phyloP scores from a whole-genome alignment of 75 land plant genomes.

The Cunninghamia lanceolata region DNA sequence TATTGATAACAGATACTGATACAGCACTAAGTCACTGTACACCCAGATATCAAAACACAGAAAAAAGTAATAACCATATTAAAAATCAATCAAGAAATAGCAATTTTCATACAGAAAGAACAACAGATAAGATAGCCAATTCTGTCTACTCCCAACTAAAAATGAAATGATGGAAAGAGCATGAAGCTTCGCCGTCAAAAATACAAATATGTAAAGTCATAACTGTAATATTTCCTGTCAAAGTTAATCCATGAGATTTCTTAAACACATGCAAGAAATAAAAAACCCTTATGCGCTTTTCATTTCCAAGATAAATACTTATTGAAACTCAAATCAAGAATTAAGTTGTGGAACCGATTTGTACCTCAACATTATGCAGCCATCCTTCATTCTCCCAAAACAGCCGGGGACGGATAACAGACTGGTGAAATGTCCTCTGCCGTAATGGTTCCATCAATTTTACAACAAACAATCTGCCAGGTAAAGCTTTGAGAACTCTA shows the following conservation, averaged over 20 bases:
- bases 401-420: slow-evolving; percentile 20
- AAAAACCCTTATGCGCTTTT: background rate
- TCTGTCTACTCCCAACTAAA: background rate
- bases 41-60: background rate
- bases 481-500: slow-evolving; percentile 14
- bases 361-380: slow-evolving; percentile 42
- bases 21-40: background rate
- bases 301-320: background rate
- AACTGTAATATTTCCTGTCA: background rate
- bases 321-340: background rate
- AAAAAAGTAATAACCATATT: slow-evolving; percentile 20
- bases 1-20: background rate
- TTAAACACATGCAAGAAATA: background rate
- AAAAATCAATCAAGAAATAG: slow-evolving; percentile 4
- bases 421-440: slow-evolving; percentile 15
- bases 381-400: slow-evolving; percentile 41
- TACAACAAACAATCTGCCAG: slow-evolving; percentile 20
- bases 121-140: background rate
- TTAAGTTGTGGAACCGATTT: background rate
- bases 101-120: background rate
- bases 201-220: background rate
- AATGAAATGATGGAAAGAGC: background rate
- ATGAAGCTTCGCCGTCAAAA: background rate
- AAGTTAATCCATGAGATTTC: background rate
- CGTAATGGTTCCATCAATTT: slow-evolving; percentile 25